Percentiles rank a stretch among this genome's conserved stretches.
Evolutionary conservation across 148 eudicot species (phyloP).

Genomic region (Cornus florida): DNA sequence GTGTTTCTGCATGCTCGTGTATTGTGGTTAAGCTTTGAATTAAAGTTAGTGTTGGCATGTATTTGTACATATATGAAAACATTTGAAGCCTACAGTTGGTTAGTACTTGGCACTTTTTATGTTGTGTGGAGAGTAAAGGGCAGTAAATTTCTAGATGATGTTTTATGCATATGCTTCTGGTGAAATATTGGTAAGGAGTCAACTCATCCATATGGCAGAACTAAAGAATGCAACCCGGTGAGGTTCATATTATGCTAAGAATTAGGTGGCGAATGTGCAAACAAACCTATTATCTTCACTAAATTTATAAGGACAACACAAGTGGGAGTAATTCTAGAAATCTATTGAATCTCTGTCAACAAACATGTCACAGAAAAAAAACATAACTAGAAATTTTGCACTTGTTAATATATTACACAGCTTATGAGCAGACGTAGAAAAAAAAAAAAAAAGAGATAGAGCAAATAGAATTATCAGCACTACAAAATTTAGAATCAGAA

Average conservation of each 20-base stretch:
- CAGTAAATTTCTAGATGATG: not conserved
- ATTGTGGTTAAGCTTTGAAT: too few species aligned
- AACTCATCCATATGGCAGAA: not conserved
- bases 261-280: not conserved
- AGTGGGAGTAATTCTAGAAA: not conserved
- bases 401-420: not conserved
- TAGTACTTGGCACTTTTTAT: not conserved
- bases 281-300: not conserved
- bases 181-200: not conserved
- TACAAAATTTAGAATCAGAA: not conserved
- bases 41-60: too few species aligned
- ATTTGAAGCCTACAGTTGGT: slow-evolving; percentile 9
- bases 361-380: too few species aligned
- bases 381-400: too few species aligned
- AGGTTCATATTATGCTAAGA: not conserved
- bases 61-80: not conserved
- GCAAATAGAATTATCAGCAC: not conserved
- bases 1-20: too few species aligned
- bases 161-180: not conserved
- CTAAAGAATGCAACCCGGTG: not conserved
- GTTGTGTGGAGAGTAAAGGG: too few species aligned
- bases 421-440: not conserved
- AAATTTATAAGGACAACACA: too few species aligned
- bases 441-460: too few species aligned
- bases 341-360: too few species aligned